Evolutionary conservation across 2,329 filamentous ascomycete genomes (phyloP).

Genomic region (Exophiala mesophila): DNA sequence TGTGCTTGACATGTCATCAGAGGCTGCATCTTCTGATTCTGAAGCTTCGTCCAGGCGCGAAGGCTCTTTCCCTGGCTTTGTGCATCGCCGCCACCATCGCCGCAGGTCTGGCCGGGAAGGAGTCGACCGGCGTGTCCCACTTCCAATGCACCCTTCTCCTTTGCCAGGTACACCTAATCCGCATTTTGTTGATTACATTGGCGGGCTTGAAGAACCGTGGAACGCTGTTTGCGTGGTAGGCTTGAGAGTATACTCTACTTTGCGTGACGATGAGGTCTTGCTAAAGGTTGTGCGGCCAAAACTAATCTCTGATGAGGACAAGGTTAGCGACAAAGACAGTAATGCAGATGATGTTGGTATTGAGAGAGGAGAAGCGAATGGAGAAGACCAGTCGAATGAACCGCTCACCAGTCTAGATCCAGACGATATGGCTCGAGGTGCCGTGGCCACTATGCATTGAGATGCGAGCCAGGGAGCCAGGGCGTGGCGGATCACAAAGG

Average conservation of each 20-base stretch:
- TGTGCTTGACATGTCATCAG: conserved; percentile 37
- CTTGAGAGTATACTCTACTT: conserved; percentile 49
- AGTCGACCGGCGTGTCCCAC: too few species aligned
- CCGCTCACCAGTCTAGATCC: conserved; percentile 8
- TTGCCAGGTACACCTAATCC: too few species aligned
- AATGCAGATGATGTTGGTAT: background rate
- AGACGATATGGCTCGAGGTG: conserved; percentile 18
- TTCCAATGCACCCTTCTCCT: too few species aligned
- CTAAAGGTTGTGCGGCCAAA: conserved; percentile 12
- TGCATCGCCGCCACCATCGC: background rate
- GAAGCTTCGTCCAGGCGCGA: too few species aligned
- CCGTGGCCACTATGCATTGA: conserved; percentile 11
- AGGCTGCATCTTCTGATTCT: too few species aligned
- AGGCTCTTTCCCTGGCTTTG: too few species aligned
- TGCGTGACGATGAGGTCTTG: conserved; percentile 12
- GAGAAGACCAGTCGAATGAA: background rate
- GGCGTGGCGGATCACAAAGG: too few species aligned
- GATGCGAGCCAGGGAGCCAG: conserved; percentile 6
- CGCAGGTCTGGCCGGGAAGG: background rate
- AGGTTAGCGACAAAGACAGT: background rate
- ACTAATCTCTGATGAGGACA: conserved; percentile 1
- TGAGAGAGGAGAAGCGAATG: background rate
- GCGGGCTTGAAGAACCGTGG: conserved; percentile 44
- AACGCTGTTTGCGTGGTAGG: conserved; percentile 59
- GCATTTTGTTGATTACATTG: conserved; percentile 9